Conservation (phyloP, 495 filamentous ascomycete species). For the Aspergillus olivimuriae region DNA sequence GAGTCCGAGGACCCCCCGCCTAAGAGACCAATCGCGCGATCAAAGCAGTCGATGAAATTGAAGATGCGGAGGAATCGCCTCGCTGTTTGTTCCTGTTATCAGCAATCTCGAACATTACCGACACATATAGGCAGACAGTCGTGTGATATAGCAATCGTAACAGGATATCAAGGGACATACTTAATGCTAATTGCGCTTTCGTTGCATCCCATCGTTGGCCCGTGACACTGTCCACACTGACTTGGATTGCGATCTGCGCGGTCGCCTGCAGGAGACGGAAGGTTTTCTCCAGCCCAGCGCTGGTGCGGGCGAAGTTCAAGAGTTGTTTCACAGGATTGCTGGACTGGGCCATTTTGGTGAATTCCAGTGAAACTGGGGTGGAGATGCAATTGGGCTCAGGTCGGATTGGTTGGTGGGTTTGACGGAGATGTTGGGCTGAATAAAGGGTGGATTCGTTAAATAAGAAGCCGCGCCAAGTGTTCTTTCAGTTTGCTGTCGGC, state of each 20-base stretch:
- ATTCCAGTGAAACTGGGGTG: background rate
- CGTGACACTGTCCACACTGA: slow-evolving; percentile 19
- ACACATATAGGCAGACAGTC: no score
- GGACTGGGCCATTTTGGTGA: slow-evolving; percentile 5
- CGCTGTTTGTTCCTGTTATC: no score
- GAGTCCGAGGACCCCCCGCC: slow-evolving; percentile 12
- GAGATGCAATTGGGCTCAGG: no score
- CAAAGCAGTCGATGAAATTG: slow-evolving; percentile 56
- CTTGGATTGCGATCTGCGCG: slow-evolving; percentile 41
- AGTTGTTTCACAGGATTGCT: slow-evolving; percentile 13
- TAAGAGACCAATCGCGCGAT: slow-evolving; percentile 33
- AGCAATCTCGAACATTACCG: no score
- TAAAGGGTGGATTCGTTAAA: no score
- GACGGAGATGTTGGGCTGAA: no score
- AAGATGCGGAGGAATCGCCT: slow-evolving; percentile 58
- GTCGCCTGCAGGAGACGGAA: slow-evolving; percentile 55
- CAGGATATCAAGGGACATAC: slow-evolving; percentile 14
- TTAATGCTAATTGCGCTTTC: slow-evolving; percentile 29
- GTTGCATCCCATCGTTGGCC: slow-evolving; percentile 22
- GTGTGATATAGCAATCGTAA: background rate
- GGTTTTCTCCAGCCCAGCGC: slow-evolving; percentile 53
- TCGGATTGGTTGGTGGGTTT: no score
- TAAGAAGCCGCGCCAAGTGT: no score
- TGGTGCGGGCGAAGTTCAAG: slow-evolving; percentile 29
- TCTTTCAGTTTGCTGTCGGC: no score